These are phyloP conservation scores for Wallacemonas sp. DNA, from an alignment of 208 protist species.

Conservation along the genomic window DNA sequence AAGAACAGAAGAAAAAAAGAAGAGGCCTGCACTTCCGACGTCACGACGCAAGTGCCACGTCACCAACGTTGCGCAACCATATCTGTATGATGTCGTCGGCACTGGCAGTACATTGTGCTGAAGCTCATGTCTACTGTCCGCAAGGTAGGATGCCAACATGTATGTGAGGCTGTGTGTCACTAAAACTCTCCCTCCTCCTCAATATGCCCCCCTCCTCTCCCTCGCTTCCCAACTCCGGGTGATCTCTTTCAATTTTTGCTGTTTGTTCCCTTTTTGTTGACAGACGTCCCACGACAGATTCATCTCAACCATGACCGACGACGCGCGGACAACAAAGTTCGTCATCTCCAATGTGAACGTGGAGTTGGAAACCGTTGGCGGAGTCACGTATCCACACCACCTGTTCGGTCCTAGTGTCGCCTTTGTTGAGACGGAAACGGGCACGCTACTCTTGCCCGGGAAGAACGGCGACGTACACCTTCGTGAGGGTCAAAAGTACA, in stretches of 20 bases:
- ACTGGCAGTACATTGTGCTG: no score
- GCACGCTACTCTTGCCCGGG: conserved; percentile 50
- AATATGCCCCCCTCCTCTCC: no score
- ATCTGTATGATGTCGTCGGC: no score
- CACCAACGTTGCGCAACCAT: no score
- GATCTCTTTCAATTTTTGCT: no score
- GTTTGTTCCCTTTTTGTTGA: conserved; percentile 16
- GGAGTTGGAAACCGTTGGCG: conserved; percentile 41
- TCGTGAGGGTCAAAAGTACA: conserved; percentile 26
- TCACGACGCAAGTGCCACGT: no score
- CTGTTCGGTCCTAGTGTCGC: conserved; percentile 53
- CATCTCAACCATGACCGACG: neutral
- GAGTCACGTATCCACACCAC: conserved; percentile 66
- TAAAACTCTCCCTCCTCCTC: no score
- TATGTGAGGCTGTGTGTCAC: no score
- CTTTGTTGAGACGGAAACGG: conserved; percentile 30
- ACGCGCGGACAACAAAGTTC: neutral
- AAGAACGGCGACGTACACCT: conserved; percentile 53
- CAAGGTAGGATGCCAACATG: no score
- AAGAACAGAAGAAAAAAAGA: neutral
- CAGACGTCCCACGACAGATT: neutral
- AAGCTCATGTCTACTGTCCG: no score
- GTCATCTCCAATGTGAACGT: conserved; percentile 33
- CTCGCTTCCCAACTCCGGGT: no score
- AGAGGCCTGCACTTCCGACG: neutral